Percentiles rank a stretch among this genome's conserved stretches.
These are phyloP conservation scores for Rickenella mellea DNA, from an alignment of 768 basidiomycete species.

Conservation along the genomic window DNA sequence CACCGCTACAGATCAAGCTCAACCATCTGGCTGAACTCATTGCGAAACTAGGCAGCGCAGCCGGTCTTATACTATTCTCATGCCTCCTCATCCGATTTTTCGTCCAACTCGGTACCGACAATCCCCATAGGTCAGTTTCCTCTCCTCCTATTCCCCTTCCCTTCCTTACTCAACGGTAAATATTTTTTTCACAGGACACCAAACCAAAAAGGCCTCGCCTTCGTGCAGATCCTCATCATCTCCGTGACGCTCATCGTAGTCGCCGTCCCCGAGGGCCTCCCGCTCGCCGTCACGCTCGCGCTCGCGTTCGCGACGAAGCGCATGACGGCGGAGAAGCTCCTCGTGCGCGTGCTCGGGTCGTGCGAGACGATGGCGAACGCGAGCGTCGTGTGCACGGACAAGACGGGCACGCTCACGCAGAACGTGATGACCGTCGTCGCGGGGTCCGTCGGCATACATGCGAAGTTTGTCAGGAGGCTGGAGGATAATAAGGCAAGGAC, in stretches of 20 bases:
- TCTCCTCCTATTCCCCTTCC: not conserved
- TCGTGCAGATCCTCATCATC: slow-evolving; percentile 91
- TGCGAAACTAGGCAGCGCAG: slow-evolving; percentile 78
- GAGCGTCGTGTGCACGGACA: slow-evolving; percentile 91
- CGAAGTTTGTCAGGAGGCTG: slow-evolving; percentile 82
- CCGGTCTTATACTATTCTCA: slow-evolving; percentile 72
- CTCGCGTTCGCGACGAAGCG: slow-evolving; percentile 95
- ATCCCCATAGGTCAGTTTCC: slow-evolving; percentile 43
- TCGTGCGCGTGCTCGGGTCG: slow-evolving; percentile 91
- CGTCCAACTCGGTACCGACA: slow-evolving; percentile 62
- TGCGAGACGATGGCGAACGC: slow-evolving; percentile 99
- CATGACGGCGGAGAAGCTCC: slow-evolving; percentile 93
- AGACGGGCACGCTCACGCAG: slow-evolving; percentile 93
- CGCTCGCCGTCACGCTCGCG: slow-evolving; percentile 92
- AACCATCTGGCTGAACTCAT: slow-evolving; percentile 93
- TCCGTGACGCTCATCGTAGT: slow-evolving; percentile 87
- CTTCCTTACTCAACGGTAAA: not conserved
- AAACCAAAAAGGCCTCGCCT: slow-evolving; percentile 78
- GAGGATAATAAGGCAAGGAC: slow-evolving; percentile 61
- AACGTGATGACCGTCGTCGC: slow-evolving; percentile 96
- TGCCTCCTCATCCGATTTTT: slow-evolving; percentile 93
- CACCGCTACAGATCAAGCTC: slow-evolving; percentile 89
- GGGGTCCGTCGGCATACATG: slow-evolving; percentile 87
- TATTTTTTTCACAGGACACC: slow-evolving; percentile 36
- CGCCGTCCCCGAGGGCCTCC: slow-evolving; percentile 87